A percentile compares a stretch with the other conserved stretches of the same genome.
phyloP scores from a whole-genome alignment of 768 basidiomycete genomes.

The Cyclocybe aegerita region DNA sequence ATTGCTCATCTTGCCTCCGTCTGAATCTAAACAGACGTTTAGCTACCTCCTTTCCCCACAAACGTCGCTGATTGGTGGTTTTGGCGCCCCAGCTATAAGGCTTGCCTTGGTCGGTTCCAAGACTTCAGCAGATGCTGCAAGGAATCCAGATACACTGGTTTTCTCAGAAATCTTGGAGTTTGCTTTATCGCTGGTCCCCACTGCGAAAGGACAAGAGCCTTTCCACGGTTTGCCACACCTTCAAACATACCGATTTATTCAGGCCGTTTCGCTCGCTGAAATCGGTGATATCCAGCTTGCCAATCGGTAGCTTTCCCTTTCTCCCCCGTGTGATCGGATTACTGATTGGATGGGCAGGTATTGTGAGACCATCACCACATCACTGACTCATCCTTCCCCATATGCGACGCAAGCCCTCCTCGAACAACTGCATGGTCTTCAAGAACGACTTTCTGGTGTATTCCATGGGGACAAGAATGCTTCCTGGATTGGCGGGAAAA shows the following conservation, averaged over 20 bases:
- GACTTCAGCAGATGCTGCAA: conserved; percentile 56
- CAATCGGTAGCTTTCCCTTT: conserved; percentile 52
- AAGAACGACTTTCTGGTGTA: conserved; percentile 74
- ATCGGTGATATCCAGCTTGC: conserved; percentile 77
- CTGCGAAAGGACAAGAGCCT: conserved; percentile 81
- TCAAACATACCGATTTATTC: conserved; percentile 83
- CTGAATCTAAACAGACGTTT: conserved; percentile 10
- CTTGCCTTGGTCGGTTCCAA: conserved; percentile 74
- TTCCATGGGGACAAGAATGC: conserved; percentile 73
- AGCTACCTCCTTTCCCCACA: conserved; percentile 89
- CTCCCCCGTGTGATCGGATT: not conserved
- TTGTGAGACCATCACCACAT: conserved; percentile 83
- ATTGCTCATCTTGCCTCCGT: not conserved
- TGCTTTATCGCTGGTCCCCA: conserved; percentile 72
- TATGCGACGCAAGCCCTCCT: conserved; percentile 66
- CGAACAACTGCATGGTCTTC: conserved; percentile 75
- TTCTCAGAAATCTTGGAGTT: conserved; percentile 93
- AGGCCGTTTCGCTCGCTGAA: conserved; percentile 77
- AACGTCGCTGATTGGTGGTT: conserved; percentile 69
- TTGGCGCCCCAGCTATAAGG: conserved; percentile 66
- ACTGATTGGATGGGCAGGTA: conserved; percentile 57
- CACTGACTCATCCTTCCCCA: conserved; percentile 60
- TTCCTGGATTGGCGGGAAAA: conserved; percentile 86
- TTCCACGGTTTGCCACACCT: conserved; percentile 83
- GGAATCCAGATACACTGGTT: conserved; percentile 74